Evolutionary conservation across 2,329 filamentous ascomycete genomes (phyloP).

Genomic region (Drechslerella dactyloides): DNA sequence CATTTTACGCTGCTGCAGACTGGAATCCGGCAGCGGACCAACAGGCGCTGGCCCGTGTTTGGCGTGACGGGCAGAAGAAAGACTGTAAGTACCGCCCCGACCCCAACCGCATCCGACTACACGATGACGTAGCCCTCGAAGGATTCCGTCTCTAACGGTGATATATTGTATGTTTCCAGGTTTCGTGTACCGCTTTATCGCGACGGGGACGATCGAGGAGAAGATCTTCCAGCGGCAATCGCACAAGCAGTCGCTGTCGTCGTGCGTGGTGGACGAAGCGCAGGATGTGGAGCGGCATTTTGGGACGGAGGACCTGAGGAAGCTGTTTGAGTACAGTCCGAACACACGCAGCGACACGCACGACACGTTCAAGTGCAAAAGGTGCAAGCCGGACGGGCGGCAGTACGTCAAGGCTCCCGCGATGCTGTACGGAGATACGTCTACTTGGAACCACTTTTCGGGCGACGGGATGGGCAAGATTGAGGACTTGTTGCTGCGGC

Average conservation of each 20-base stretch:
- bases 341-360: slow-evolving; percentile 91
- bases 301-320: slow-evolving; percentile 83
- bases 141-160: background rate
- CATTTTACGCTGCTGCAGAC: slow-evolving; percentile 62
- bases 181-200: slow-evolving; percentile 99
- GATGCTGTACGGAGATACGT: slow-evolving; percentile 96
- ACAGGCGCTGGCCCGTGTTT: slow-evolving; percentile 93
- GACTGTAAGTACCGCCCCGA: slow-evolving; percentile 67
- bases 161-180: slow-evolving; percentile 12
- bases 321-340: slow-evolving; percentile 89
- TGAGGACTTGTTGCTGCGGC: slow-evolving; percentile 86
- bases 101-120: background rate
- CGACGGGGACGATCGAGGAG: slow-evolving; percentile 96
- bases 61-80: slow-evolving; percentile 98
- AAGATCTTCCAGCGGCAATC: slow-evolving; percentile 99
- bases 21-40: slow-evolving; percentile 99
- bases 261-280: slow-evolving; percentile 92
- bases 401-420: slow-evolving; percentile 90
- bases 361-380: slow-evolving; percentile 97
- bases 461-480: slow-evolving; percentile 81
- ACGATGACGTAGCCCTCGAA: background rate
- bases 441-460: slow-evolving; percentile 98
- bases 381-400: slow-evolving; percentile 79
- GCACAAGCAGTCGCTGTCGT: slow-evolving; percentile 95
- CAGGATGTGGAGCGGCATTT: slow-evolving; percentile 98